These are phyloP conservation scores for Platismatia glauca DNA, from an alignment of 495 filamentous ascomycete genomes.

Conservation along the genomic window DNA sequence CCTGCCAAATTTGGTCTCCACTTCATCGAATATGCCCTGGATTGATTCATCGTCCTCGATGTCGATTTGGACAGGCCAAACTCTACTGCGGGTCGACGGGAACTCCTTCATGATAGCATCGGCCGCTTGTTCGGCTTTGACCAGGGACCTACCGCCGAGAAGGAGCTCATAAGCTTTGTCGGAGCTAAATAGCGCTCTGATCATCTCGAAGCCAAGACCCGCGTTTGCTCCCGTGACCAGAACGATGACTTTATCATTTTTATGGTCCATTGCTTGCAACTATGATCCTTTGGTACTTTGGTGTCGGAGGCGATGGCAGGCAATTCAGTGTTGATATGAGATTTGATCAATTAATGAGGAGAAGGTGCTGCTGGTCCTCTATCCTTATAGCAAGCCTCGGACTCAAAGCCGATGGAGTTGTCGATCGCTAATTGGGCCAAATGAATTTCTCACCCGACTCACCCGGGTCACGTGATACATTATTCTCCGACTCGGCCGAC, in stretches of 20 bases:
- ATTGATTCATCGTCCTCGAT: constrained; percentile 47
- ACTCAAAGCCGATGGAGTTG: background rate
- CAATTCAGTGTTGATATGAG: background rate
- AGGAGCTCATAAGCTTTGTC: constrained; percentile 38
- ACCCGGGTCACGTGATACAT: background rate
- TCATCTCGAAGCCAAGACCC: constrained; percentile 42
- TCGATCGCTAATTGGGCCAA: background rate
- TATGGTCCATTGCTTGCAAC: background rate
- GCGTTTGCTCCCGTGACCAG: constrained; percentile 36
- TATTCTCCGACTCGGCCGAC: background rate
- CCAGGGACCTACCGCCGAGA: constrained; percentile 36
- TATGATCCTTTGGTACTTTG: background rate
- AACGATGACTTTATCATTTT: constrained; percentile 12
- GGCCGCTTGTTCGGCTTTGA: constrained; percentile 40
- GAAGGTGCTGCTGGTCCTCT: background rate
- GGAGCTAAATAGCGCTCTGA: constrained; percentile 37
- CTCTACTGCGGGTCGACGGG: constrained; percentile 29
- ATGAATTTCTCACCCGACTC: background rate
- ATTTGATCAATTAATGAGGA: background rate
- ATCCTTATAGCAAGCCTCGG: background rate
- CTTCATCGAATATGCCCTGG: constrained; percentile 29
- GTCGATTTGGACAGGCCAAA: constrained; percentile 39
- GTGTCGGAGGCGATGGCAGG: background rate
- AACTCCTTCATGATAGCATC: constrained; percentile 28
- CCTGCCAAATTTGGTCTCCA: constrained; percentile 32